phyloP scores from a whole-genome alignment of 495 filamentous ascomycete species.

The Penicillium mononematosum region DNA sequence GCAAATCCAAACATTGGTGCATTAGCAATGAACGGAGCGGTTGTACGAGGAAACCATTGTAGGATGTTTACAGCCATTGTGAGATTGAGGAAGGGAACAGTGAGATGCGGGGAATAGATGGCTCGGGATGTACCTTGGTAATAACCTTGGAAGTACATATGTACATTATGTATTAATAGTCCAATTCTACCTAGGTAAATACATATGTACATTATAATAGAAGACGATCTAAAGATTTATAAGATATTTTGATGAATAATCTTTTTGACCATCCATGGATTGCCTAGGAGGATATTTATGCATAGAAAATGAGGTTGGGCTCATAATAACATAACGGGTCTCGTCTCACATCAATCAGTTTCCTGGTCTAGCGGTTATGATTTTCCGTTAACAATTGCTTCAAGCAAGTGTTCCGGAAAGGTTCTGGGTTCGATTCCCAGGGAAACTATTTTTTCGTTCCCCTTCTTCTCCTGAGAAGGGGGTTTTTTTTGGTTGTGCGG shows the following conservation, averaged over 20 bases:
- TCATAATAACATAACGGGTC: neutral
- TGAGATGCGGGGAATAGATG: no score
- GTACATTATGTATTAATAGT: no score
- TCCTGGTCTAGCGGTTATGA: conserved; percentile 18
- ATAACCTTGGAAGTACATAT: no score
- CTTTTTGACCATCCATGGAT: no score
- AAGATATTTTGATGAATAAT: no score
- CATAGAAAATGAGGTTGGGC: no score
- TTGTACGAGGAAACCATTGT: conserved; percentile 22
- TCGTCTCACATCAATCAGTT: neutral
- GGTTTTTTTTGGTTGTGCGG: neutral
- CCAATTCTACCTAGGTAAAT: no score
- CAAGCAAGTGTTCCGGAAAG: conserved; percentile 17
- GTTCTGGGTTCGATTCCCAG: conserved; percentile 28
- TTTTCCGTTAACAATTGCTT: conserved; percentile 16
- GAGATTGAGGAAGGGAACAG: neutral
- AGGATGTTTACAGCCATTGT: conserved; percentile 1
- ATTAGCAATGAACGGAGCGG: conserved; percentile 53
- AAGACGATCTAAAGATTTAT: no score
- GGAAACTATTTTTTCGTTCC: conserved; percentile 20
- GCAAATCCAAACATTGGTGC: conserved; percentile 75
- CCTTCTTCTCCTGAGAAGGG: neutral
- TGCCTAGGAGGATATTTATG: no score
- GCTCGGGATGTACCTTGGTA: no score
- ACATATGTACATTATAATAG: no score